Conservation (phyloP, 495 filamentous ascomycete species). For the Arthonia radiata region DNA sequence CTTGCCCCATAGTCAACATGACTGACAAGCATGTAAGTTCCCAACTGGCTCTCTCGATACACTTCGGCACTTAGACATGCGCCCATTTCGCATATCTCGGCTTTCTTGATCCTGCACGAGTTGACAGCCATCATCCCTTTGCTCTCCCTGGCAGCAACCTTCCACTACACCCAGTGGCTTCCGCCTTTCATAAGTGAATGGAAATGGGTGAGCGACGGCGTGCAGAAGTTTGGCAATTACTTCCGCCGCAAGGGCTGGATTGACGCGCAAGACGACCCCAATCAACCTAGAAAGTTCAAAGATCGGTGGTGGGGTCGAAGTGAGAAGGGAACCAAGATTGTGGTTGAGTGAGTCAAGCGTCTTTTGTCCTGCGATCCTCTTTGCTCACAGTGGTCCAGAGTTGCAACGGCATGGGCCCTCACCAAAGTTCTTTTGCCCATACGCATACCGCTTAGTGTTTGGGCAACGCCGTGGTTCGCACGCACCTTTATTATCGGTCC, state of each 20-base stretch:
- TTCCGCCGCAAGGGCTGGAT: conserved; percentile 37
- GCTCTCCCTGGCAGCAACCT: conserved; percentile 42
- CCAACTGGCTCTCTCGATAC: conserved; percentile 42
- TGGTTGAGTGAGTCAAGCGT: conserved; percentile 18
- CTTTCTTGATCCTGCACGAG: conserved; percentile 83
- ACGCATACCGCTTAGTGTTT: conserved; percentile 51
- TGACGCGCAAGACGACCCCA: conserved; percentile 20
- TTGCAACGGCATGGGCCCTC: conserved; percentile 72
- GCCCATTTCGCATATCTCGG: conserved; percentile 55
- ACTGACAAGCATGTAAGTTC: no score
- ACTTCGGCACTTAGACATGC: conserved; percentile 42
- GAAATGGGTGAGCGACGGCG: conserved; percentile 26
- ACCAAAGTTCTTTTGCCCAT: conserved; percentile 63
- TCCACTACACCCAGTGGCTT: conserved; percentile 50
- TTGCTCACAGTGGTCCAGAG: conserved; percentile 30
- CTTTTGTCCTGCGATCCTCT: conserved; percentile 29
- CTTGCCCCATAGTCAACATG: no score
- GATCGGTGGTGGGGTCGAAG: conserved; percentile 9
- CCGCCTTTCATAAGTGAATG: conserved; percentile 26
- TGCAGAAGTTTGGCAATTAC: conserved; percentile 30
- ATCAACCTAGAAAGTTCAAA: conserved; percentile 2
- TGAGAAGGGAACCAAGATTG: conserved; percentile 8
- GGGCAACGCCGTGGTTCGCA: conserved; percentile 90
- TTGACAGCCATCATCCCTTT: conserved; percentile 66
- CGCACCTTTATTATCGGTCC: neutral